Percentiles rank a stretch among this genome's conserved stretches.
Conservation (phyloP, 305 asterid genomes). For the Fraxinus baroniana region DNA sequence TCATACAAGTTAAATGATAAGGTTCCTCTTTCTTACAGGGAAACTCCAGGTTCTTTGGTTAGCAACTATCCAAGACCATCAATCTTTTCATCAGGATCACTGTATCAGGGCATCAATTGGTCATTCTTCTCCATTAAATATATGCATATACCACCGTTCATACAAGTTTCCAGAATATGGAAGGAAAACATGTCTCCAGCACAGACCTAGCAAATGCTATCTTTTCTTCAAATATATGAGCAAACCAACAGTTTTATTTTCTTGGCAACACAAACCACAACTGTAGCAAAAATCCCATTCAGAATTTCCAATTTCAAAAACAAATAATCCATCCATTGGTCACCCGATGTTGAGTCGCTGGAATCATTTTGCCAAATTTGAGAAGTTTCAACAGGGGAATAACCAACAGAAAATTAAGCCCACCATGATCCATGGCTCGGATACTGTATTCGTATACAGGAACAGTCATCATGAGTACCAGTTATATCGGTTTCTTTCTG, state of each 20-base stretch:
- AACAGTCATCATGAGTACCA: slow-evolving; percentile 36
- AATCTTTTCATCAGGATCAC: slow-evolving; percentile 5
- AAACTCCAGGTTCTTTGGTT: not conserved
- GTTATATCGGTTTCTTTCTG: slow-evolving; percentile 45
- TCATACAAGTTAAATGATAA: slow-evolving; percentile 12
- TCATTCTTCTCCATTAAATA: not conserved
- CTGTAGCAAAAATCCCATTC: not conserved
- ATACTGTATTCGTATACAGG: slow-evolving; percentile 4
- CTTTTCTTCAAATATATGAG: not conserved
- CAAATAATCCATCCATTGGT: not conserved
- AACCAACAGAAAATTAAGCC: not conserved
- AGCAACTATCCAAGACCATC: not conserved
- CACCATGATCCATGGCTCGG: slow-evolving; percentile 8
- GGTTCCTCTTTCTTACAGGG: slow-evolving; percentile 7
- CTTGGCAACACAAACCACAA: not conserved
- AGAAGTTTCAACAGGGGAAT: not conserved
- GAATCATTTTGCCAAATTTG: not conserved
- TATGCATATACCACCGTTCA: slow-evolving; percentile 1
- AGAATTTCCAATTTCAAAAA: not conserved
- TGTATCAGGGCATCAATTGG: slow-evolving; percentile 1
- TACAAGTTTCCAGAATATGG: not conserved
- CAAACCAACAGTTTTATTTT: not conserved
- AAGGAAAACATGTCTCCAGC: slow-evolving; percentile 6
- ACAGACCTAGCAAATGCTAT: slow-evolving; percentile 4
- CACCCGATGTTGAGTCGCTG: not conserved